Base-by-base conservation (phyloP, 768 basidiomycete genomes). In the Mrakia blollopis region DNA sequence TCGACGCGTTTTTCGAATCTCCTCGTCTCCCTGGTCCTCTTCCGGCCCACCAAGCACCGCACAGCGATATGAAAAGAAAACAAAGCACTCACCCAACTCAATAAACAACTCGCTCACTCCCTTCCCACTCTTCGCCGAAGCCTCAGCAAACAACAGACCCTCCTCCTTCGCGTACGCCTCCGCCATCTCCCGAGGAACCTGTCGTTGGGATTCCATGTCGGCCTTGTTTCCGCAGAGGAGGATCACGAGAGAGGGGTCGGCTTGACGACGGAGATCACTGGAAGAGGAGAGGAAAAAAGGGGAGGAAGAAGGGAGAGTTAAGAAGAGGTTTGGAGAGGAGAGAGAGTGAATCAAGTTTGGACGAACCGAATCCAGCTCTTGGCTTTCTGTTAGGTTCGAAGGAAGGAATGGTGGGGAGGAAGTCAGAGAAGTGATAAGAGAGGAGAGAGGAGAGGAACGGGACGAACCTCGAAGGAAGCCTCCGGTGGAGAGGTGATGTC, bases 191-290 rank as follows among this genome's bases (percentile, higher is more conserved):
- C 70, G 73, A 1, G 74, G 37, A 3, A 81, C 81, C 23, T 60
- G 72, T 52, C 76, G 70, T 35, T 77, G 72, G 14, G 76, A 28
- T 21, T 54, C 76, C 44, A 98, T 86, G 85, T 98, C 96, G 39
- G 89, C 85, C 85, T 98, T 98, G 87, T 98, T 98, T 68, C 96
- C 96, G 77, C 94, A 96, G 50, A 98, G 89, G 57, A 93, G 92
- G 83, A 98, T 96, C 81, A 96, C 89, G 86, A 97, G 98, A 62
- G 91, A 92, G 10, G 96, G 95, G 83, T 98, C 96, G 75, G 95
- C 96, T 85, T 98, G 95, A 74, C 95, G 93, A 82, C 97, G 94
- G 3, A 98, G 89, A 84, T 98, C 95, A 72, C 57, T 57, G 23
- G 5, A n/a, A n/a, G n/a, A n/a, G 1, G n/a, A 57, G 28, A n/a